Conservation (phyloP, 768 basidiomycete species). For the Tulasnella sp. region DNA sequence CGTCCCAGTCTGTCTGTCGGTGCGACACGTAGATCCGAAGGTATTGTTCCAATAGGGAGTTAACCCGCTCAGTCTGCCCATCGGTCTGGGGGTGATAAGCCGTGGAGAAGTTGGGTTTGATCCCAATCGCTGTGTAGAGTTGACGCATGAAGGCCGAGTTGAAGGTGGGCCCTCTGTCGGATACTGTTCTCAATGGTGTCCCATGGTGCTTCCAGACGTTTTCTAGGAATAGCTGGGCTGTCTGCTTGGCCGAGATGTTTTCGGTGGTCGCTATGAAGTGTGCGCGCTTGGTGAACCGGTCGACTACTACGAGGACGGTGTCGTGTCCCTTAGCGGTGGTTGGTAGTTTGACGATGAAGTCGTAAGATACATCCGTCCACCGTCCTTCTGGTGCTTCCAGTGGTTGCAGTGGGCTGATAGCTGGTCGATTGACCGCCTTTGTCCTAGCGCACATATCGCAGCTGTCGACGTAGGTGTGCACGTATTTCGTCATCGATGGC, state of each 20-base stretch:
- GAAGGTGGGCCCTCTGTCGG: neutral
- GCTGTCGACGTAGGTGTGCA: neutral
- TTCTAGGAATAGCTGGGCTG: slow-evolving; percentile 15
- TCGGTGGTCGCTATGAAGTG: slow-evolving; percentile 13
- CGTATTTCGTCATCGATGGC: too few relatives aligned
- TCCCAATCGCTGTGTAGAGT: slow-evolving; percentile 20
- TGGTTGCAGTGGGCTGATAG: slow-evolving; percentile 10
- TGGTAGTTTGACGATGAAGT: slow-evolving; percentile 23
- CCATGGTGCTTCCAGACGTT: slow-evolving; percentile 13
- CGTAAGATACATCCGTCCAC: slow-evolving; percentile 11
- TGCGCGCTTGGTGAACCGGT: slow-evolving; percentile 17
- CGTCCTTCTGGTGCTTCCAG: slow-evolving; percentile 11
- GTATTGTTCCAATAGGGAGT: slow-evolving; percentile 27
- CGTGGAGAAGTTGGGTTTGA: slow-evolving; percentile 24
- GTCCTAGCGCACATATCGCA: slow-evolving; percentile 18
- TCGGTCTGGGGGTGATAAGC: slow-evolving; percentile 33
- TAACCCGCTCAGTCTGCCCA: slow-evolving; percentile 31
- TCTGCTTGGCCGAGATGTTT: neutral
- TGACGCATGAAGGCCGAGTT: slow-evolving; percentile 23
- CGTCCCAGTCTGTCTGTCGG: slow-evolving; percentile 24
- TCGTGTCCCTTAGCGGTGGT: slow-evolving; percentile 7
- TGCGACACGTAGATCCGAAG: slow-evolving; percentile 26
- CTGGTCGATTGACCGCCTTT: neutral
- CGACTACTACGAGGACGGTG: slow-evolving; percentile 18
- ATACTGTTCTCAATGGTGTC: slow-evolving; percentile 5